Percentiles rank a stretch among this genome's conserved stretches.
Evolutionary conservation across 345 rosid species (phyloP).

Genomic region (Kernera saxatilis): DNA sequence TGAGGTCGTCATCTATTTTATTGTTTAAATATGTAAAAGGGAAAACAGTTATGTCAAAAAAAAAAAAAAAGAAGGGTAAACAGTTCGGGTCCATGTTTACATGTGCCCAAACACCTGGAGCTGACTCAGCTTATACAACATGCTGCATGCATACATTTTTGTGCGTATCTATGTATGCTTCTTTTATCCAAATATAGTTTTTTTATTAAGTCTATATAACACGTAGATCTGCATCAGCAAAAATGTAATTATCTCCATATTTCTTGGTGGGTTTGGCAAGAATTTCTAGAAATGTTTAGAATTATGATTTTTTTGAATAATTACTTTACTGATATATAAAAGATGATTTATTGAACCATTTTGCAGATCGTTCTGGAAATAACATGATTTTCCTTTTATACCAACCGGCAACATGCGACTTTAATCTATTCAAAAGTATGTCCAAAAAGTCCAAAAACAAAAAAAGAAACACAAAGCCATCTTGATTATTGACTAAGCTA

Average conservation of each 20-base stretch:
- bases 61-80: too few relatives aligned
- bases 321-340: neutral
- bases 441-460: conserved; percentile 3
- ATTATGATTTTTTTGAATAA: neutral
- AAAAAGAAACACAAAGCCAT: neutral
- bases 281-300: neutral
- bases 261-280: conserved; percentile 6
- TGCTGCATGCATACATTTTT: neutral
- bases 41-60: neutral
- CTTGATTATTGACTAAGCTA: neutral
- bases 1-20: neutral
- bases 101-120: conserved; percentile 28
- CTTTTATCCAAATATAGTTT: neutral
- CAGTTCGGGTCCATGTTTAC: conserved; percentile 17
- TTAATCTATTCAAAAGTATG: conserved; percentile 21
- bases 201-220: neutral
- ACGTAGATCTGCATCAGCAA: neutral
- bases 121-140: conserved; percentile 24
- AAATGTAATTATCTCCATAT: neutral
- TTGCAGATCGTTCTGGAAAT: conserved; percentile 4
- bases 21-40: neutral
- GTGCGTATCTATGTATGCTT: neutral
- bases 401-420: conserved; percentile 24
- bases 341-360: neutral
- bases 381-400: neutral